Base-by-base conservation (phyloP, 768 basidiomycete genomes). In the Cubamyces lactineus region DNA sequence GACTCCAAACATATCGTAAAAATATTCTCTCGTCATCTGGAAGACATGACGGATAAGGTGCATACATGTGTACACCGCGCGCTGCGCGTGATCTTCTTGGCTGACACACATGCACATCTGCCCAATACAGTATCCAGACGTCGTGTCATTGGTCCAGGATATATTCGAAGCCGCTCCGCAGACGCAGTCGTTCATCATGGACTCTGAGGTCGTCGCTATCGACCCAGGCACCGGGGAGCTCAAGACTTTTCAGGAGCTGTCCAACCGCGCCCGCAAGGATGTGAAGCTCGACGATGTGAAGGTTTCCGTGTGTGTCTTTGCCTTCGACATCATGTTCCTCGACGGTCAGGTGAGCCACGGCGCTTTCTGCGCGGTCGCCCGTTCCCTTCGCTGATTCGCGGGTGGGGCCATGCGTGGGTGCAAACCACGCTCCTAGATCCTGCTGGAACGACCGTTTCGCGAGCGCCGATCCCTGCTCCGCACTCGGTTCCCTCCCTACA, bases 21-120 rank as follows among this genome's bases (percentile, higher is more conserved):
- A 54, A 79, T 96, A 51, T 96, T 96, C 77, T 92, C 91, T 61
- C 86, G 94, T 57, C 92, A 94, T 78, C 78, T 96, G 34, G 93
- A 96, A 75, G 87, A 94, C 69, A 95, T 95, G 94, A 94, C 92
- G 1, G 84, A 86, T 62, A 95, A 96, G 80, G 90, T 85, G 70
- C 64, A 70, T 51, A 52, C 41, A 48, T 23, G 43, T 45, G 8
- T 62, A 7, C 47, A 50, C 40, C 52, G 54, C 47, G 8, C 60
- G 6, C 47, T 47, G 40, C 52, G 54, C 42, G 45, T 64, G 40
- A 53, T 47, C 21, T 41, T 51, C 49, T 28, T 46, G 34, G 61
- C 65, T 66, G 54, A 66, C 51, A 19, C 11, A 19, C 55, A 11
- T 9, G 34, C 34, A 19, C 55, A n/a, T 41, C 62, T 61, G 50